Evolutionary conservation across 371 early-diverging fungal genomes (phyloP).

Genomic region (Rhizopus delemar): DNA sequence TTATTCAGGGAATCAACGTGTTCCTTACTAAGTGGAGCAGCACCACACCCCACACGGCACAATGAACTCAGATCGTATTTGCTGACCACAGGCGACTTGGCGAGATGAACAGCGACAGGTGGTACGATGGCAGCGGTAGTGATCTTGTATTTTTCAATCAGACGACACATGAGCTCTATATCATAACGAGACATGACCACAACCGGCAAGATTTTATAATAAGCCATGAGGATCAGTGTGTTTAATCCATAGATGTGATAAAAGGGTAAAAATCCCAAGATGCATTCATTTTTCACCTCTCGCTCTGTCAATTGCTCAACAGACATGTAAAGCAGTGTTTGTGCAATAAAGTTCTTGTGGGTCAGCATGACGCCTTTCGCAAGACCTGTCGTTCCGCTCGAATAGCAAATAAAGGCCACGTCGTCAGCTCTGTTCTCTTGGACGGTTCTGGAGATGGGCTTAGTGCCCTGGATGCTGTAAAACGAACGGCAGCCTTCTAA

Average conservation of each 20-base stretch:
- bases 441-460: conserved; percentile 20
- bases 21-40: conserved; percentile 79
- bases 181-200: conserved; percentile 73
- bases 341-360: conserved; percentile 77
- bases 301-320: conserved; percentile 22
- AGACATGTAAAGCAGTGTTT: conserved; percentile 58
- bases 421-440: conserved; percentile 45
- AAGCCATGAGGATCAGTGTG: conserved; percentile 23
- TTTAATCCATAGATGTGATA: conserved; percentile 67
- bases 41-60: conserved; percentile 64
- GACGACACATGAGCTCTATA: conserved; percentile 54
- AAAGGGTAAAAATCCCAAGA: conserved; percentile 72
- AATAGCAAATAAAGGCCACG: conserved; percentile 75
- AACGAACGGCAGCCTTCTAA: conserved; percentile 44
- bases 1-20: conserved; percentile 44
- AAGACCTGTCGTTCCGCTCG: conserved; percentile 78
- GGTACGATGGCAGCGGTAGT: conserved; percentile 73
- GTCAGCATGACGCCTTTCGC: conserved; percentile 83
- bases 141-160: conserved; percentile 61
- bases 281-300: conserved; percentile 18
- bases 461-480: conserved; percentile 16
- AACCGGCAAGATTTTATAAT: conserved; percentile 39
- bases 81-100: conserved; percentile 69
- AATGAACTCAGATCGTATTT: conserved; percentile 69
- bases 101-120: conserved; percentile 70